Evolutionary conservation across 2,329 filamentous ascomycete species (phyloP).

Genomic region (Fusarium kyushuense): DNA sequence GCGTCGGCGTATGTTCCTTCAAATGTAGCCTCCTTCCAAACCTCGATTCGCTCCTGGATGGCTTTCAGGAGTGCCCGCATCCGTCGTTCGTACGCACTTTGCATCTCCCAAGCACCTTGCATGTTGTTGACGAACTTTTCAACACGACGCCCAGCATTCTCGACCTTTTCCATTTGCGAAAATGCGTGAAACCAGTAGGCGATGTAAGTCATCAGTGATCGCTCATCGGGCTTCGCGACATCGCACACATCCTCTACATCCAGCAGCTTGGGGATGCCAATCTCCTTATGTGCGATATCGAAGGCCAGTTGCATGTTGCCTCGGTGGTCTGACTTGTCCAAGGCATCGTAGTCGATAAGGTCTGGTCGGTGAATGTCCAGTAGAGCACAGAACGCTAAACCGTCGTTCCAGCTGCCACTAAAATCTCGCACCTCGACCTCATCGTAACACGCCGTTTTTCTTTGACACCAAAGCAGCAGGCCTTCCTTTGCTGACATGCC

Average conservation of each 20-base stretch:
- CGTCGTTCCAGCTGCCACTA: constrained; percentile 96
- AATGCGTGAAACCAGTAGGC: constrained; percentile 99
- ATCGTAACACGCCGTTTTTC: constrained; percentile 98
- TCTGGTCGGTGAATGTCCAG: constrained; percentile 97
- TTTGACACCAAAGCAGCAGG: constrained; percentile 94
- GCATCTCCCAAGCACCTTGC: constrained; percentile 99
- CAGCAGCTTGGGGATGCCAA: constrained; percentile 93
- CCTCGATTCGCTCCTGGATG: constrained; percentile 77
- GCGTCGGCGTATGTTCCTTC: constrained; percentile 93
- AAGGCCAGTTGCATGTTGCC: constrained; percentile 99
- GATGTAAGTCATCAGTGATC: constrained; percentile 98
- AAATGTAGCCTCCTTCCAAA: constrained; percentile 85
- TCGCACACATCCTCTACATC: constrained; percentile 99
- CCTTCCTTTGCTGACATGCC: constrained; percentile 98
- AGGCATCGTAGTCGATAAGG: constrained; percentile 93
- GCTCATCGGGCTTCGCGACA: constrained; percentile 94
- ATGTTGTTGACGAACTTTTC: constrained; percentile 99
- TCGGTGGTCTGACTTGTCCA: constrained; percentile 93
- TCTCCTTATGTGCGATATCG: constrained; percentile 94
- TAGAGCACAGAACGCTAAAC: constrained; percentile 94
- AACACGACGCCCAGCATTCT: constrained; percentile 94
- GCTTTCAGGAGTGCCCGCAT: constrained; percentile 85
- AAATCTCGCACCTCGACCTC: constrained; percentile 97
- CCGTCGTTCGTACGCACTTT: constrained; percentile 91
- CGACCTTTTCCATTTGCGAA: constrained; percentile 98